phyloP scores from a whole-genome alignment of 305 asterid species.

The Stenogyne calaminthoides region DNA sequence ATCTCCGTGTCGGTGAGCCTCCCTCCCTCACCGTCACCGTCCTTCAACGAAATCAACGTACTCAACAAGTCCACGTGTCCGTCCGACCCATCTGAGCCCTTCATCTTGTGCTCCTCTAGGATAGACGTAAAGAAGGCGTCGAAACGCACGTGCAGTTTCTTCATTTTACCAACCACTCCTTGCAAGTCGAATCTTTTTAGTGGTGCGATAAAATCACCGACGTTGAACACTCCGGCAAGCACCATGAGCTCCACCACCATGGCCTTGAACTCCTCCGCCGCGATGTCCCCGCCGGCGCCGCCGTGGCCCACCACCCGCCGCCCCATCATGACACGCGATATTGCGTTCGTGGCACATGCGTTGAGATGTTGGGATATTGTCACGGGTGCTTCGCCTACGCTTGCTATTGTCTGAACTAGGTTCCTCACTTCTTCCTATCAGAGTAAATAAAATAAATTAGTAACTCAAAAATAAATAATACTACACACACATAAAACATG shows the following conservation, averaged over 20 bases:
- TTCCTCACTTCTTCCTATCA: constrained; percentile 60
- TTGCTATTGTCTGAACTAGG: constrained; percentile 49
- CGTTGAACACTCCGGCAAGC: constrained; percentile 68
- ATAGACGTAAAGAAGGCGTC: constrained; percentile 59
- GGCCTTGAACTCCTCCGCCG: constrained; percentile 74
- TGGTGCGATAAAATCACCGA: constrained; percentile 75
- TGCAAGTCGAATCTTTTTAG: constrained; percentile 65
- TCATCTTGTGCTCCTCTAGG: constrained; percentile 55
- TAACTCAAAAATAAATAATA: not conserved
- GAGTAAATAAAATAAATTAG: too few species aligned
- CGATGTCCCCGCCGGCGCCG: constrained; percentile 42
- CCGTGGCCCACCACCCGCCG: constrained; percentile 60
- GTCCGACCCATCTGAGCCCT: not conserved
- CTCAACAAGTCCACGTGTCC: constrained; percentile 52
- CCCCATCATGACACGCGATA: constrained; percentile 68
- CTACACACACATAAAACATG: too few species aligned
- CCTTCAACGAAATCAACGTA: constrained; percentile 52
- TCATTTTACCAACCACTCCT: constrained; percentile 70
- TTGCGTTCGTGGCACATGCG: constrained; percentile 70
- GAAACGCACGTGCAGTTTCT: constrained; percentile 73
- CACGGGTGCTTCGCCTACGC: constrained; percentile 37
- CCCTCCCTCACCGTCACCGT: constrained; percentile 48
- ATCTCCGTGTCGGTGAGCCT: constrained; percentile 65
- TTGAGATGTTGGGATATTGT: constrained; percentile 49
- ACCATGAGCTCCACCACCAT: constrained; percentile 87